Conservation (phyloP, 2,329 filamentous ascomycete genomes). For the Xylariales sp. region DNA sequence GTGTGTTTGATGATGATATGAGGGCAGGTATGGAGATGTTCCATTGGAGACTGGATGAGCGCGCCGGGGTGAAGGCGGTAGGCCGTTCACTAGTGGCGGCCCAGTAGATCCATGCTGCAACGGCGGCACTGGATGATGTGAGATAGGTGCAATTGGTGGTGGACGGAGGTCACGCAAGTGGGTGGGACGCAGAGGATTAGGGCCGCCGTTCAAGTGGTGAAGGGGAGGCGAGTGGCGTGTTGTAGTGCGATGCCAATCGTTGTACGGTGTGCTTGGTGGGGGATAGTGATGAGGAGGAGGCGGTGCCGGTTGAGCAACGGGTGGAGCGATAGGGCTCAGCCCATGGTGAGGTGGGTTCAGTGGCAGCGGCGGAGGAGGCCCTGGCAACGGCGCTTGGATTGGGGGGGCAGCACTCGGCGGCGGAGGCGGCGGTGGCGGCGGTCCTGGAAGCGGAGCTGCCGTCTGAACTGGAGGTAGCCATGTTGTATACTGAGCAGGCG, state of each 20-base stretch:
- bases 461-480: slow-evolving; percentile 16
- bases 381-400: slow-evolving; percentile 18
- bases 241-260: slow-evolving; percentile 47
- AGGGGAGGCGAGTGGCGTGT: slow-evolving; percentile 44
- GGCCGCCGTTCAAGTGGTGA: slow-evolving; percentile 44
- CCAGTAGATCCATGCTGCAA: slow-evolving; percentile 38
- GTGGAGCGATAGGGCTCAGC: slow-evolving; percentile 28
- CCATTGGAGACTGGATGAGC: slow-evolving; percentile 35
- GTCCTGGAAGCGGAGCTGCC: slow-evolving; percentile 10
- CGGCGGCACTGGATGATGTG: slow-evolving; percentile 36
- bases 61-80: slow-evolving; percentile 43
- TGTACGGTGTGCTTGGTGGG: slow-evolving; percentile 30
- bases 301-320: slow-evolving; percentile 26
- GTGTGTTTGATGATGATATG: slow-evolving; percentile 27
- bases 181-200: slow-evolving; percentile 22
- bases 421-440: slow-evolving; percentile 9
- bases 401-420: slow-evolving; percentile 16
- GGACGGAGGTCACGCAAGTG: slow-evolving; percentile 44
- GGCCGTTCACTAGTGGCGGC: slow-evolving; percentile 37
- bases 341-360: slow-evolving; percentile 19
- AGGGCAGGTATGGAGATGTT: slow-evolving; percentile 31
- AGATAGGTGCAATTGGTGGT: slow-evolving; percentile 38
- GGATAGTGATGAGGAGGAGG: slow-evolving; percentile 34
- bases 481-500: neutral
- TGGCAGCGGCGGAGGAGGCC: slow-evolving; percentile 18